These are phyloP conservation scores for Ophiostoma novo-ulmi DNA, from an alignment of 2,329 filamentous ascomycete genomes.

Conservation along the genomic window DNA sequence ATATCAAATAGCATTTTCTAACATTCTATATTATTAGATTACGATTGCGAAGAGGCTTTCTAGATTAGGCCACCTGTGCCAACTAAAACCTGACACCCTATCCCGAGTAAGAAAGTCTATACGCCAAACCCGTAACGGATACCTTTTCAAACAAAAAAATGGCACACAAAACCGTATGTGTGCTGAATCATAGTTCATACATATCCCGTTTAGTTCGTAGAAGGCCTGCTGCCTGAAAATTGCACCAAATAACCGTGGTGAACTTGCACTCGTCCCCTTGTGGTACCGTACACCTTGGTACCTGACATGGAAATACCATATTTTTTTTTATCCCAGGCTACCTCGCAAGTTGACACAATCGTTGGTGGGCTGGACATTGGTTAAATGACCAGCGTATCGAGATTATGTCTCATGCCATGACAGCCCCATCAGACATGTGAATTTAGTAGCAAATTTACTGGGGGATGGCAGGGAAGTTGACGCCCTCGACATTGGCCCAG, in stretches of 20 bases:
- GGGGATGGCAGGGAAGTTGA: conserved; percentile 32
- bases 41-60: conserved; percentile 8
- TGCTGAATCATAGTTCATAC: conserved; percentile 9
- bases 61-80: conserved; percentile 11
- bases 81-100: conserved; percentile 7
- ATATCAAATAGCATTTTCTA: neutral
- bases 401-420: no score
- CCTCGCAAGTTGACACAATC: neutral
- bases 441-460: conserved; percentile 27
- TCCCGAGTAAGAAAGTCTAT: conserved; percentile 10
- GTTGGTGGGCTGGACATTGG: neutral
- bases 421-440: neutral
- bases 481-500: conserved; percentile 34
- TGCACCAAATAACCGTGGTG: neutral
- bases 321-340: neutral
- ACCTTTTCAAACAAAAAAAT: conserved; percentile 11
- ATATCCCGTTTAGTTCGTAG: conserved; percentile 12
- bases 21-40: conserved; percentile 11
- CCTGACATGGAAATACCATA: neutral
- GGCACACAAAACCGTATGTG: conserved; percentile 9
- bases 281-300: neutral
- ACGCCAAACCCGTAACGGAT: conserved; percentile 4
- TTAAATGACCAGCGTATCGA: neutral
- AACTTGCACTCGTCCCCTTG: neutral
- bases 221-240: conserved; percentile 11